phyloP scores from a whole-genome alignment of 148 eudicot species.

The Tetragonia tetragonoides region DNA sequence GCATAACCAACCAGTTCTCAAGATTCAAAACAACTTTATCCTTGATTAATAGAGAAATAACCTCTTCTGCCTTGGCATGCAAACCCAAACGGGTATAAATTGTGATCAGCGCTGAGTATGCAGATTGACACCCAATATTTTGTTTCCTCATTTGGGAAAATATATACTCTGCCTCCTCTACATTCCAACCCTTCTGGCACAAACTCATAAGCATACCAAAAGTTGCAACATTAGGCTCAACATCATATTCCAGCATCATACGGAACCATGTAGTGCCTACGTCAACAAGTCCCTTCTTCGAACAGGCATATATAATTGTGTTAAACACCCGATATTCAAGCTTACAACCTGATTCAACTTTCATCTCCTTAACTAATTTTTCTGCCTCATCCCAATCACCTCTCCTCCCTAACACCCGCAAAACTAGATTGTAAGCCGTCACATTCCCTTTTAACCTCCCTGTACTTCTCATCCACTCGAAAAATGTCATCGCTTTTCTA shows the following conservation, averaged over 20 bases:
- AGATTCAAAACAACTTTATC: conserved; percentile 55
- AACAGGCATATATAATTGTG: conserved; percentile 79
- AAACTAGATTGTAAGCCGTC: conserved; percentile 60
- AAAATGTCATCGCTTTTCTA: conserved; percentile 52
- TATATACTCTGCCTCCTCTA: conserved; percentile 73
- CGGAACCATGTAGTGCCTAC: conserved; percentile 69
- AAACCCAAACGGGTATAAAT: conserved; percentile 78
- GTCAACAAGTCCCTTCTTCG: conserved; percentile 57
- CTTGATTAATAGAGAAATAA: conserved; percentile 52
- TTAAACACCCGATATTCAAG: conserved; percentile 73
- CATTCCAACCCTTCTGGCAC: conserved; percentile 66
- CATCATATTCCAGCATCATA: conserved; percentile 65
- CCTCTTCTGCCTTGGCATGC: conserved; percentile 66
- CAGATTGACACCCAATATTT: conserved; percentile 56
- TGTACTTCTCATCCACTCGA: conserved; percentile 72
- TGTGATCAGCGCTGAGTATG: conserved; percentile 91
- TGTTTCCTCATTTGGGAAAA: conserved; percentile 65
- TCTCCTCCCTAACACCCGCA: conserved; percentile 76
- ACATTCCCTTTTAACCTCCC: conserved; percentile 66
- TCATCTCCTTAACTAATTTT: conserved; percentile 61
- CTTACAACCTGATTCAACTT: conserved; percentile 52
- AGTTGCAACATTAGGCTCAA: conserved; percentile 88
- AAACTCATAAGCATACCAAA: conserved; percentile 92
- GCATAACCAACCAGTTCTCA: conserved; percentile 86
- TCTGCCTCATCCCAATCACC: conserved; percentile 77